Percentiles rank a stretch among this genome's conserved stretches.
phyloP scores from a whole-genome alignment of 140 eudicot species.

The Senecio squalidus region DNA sequence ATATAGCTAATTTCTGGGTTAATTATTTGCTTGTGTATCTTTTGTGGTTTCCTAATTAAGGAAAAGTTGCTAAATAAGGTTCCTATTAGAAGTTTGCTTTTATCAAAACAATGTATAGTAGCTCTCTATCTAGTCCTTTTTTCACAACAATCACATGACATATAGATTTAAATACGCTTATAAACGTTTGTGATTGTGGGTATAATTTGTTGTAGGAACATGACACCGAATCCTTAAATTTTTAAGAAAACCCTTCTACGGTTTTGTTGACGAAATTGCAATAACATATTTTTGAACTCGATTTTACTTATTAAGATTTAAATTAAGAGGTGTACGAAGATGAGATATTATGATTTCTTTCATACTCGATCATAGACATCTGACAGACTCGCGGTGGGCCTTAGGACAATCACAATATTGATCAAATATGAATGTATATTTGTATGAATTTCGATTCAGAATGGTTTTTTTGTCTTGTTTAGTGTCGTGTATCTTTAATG shows the following conservation, averaged over 20 bases:
- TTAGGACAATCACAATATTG: constrained; percentile 8
- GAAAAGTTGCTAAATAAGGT: constrained; percentile 19
- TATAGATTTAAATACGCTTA: constrained; percentile 15
- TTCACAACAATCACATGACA: neutral
- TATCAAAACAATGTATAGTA: neutral
- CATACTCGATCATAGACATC: neutral
- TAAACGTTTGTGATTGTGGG: constrained; percentile 20
- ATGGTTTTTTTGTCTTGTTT: constrained; percentile 39
- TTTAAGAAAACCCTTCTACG: no score
- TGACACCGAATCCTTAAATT: constrained; percentile 5
- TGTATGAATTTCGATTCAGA: constrained; percentile 29
- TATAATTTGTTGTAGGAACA: constrained; percentile 10
- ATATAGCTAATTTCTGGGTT: constrained; percentile 9
- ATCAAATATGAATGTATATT: constrained; percentile 11
- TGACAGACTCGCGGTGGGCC: constrained; percentile 7
- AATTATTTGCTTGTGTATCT: neutral
- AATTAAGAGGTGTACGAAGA: no score
- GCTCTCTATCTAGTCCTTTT: constrained; percentile 12
- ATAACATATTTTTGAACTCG: no score
- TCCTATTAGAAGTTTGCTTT: neutral
- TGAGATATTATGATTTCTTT: neutral
- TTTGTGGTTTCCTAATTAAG: constrained; percentile 8
- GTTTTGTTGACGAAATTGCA: no score
- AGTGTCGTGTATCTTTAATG: constrained; percentile 28
- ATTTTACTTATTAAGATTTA: no score